Evolutionary conservation across 2,329 filamentous ascomycete species (phyloP).

Genomic region (Beauveria sp.): DNA sequence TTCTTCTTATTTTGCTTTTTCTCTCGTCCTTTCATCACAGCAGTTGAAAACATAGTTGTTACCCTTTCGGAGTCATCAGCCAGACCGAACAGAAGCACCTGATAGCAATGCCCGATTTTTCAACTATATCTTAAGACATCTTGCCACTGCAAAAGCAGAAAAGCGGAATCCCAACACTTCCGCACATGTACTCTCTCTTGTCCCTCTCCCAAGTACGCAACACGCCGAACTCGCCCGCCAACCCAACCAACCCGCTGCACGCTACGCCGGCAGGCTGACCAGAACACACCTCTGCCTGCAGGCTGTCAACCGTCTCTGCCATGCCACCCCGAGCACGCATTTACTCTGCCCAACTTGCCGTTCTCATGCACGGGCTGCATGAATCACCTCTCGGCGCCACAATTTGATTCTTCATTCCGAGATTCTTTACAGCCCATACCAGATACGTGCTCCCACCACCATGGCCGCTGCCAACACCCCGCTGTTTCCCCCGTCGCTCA

Average conservation of each 20-base stretch:
- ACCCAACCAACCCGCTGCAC: neutral
- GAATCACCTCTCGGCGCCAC: neutral
- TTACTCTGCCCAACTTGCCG: neutral
- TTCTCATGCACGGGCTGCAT: neutral
- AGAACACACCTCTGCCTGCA: neutral
- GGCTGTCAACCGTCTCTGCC: neutral
- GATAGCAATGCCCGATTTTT: too few relatives aligned
- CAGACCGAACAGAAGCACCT: too few relatives aligned
- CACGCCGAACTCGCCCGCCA: neutral
- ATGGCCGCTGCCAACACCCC: constrained; percentile 14
- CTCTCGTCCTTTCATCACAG: too few relatives aligned
- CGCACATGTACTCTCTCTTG: too few relatives aligned
- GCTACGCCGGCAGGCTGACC: neutral
- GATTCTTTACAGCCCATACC: neutral
- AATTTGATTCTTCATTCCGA: neutral
- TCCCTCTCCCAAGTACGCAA: neutral
- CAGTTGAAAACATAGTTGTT: too few relatives aligned
- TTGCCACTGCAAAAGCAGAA: neutral
- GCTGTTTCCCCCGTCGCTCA: constrained; percentile 59
- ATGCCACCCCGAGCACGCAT: neutral
- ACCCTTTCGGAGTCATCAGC: too few relatives aligned
- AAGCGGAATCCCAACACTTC: neutral
- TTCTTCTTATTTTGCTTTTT: too few relatives aligned
- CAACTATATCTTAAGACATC: too few relatives aligned
- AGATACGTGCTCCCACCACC: neutral